phyloP scores from a whole-genome alignment of 78 protist genomes.

The Cyanophora paradoxa region DNA sequence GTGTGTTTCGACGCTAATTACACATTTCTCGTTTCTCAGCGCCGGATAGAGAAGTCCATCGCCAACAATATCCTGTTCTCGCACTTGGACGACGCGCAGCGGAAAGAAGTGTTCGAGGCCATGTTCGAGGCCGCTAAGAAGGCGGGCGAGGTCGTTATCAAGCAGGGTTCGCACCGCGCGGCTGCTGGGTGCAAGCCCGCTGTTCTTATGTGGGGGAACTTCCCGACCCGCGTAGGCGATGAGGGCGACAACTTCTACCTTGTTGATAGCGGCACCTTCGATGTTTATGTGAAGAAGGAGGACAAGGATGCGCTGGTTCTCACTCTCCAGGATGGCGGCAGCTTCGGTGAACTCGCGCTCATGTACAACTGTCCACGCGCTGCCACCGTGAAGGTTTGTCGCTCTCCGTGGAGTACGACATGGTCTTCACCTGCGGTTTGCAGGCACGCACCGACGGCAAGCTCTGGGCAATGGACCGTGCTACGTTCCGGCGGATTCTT shows the following conservation, averaged over 20 bases:
- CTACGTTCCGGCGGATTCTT: constrained; percentile 61
- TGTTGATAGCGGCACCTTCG: constrained; percentile 55
- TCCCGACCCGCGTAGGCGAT: constrained; percentile 43
- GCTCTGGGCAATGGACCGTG: constrained; percentile 71
- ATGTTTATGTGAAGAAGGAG: constrained; percentile 31
- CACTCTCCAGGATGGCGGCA: no score
- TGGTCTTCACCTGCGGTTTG: no score
- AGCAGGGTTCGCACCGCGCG: constrained; percentile 39
- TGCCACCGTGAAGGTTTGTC: no score
- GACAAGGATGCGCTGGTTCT: no score
- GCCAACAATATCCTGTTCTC: constrained; percentile 44
- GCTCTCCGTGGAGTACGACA: no score
- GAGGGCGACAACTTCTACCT: constrained; percentile 83
- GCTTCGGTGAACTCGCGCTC: no score
- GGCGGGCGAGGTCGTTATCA: constrained; percentile 51
- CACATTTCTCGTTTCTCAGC: no score
- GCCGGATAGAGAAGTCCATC: no score
- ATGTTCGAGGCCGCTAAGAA: constrained; percentile 43
- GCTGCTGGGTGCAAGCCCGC: no score
- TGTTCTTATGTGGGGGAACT: no score
- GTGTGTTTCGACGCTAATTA: no score
- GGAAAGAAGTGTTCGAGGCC: constrained; percentile 54
- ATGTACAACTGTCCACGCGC: no score
- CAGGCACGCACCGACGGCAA: background rate
- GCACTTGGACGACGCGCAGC: constrained; percentile 50